Evolutionary conservation across 768 basidiomycete species (phyloP), one percentile per base, ranked within the genome.

Genomic region (Russula dissimulans): DNA sequence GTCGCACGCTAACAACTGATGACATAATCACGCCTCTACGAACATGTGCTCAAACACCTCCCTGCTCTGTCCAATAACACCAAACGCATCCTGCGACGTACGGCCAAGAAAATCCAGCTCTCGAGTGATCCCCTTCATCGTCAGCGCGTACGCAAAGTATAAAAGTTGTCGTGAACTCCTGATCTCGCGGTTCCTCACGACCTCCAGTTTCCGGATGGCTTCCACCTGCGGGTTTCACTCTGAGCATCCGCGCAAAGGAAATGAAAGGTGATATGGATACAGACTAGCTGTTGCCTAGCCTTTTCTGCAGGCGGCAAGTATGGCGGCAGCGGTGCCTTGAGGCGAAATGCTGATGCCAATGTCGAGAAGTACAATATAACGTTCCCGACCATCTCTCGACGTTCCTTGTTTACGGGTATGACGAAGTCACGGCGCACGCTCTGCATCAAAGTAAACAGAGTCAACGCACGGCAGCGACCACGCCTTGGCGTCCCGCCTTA

Each of bases 341-440:
- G 76, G 17, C 84, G 77, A 71, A 95, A 90, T 1, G 87, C 86
- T 1, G 88, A 82, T 4, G 90, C 83, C 34, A 95, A 77, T 0
- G 81, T 83, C 1, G 91, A 89, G 70, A 93, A 88, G 70, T 86
- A 92, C 10, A 99, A 80, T 59, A 98, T 88, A 62, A 97, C 89
- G 71, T 92, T 95, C 41, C 95, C 95, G 49, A 85, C 91, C 90
- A 99, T 91, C 69, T 97, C 95, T 3, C 88, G 84, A 22, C 95
- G 80, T 67, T 97, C 87, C 68, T 75, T 81, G 68, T 89, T 97
- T 49, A 95, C 94, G 1, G 95, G 95, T 3, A 91, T 71, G 63
- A 98, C 90, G 67, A 97, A 97, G 58, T 95, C 92, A 32, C 79
- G 75, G 45, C 89, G 79, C 22, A 97, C 90, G 56, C 78, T 84